Percentiles rank a stretch among this genome's conserved stretches.
These are phyloP conservation scores for Pezizomycotina sp. DNA, from an alignment of 2,329 filamentous ascomycete species.

Conservation along the genomic window DNA sequence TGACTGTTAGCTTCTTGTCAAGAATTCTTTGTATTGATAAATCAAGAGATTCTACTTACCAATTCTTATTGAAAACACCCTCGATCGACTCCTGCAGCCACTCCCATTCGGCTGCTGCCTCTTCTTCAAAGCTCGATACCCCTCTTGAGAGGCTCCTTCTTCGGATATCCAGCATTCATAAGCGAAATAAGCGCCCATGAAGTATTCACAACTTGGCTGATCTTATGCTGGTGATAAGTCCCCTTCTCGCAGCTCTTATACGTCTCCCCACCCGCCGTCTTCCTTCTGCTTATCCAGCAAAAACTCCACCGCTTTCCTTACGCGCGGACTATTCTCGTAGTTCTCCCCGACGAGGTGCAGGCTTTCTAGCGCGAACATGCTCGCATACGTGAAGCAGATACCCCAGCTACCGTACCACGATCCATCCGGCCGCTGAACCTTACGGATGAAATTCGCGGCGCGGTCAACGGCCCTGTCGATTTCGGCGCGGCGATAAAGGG, in stretches of 20 bases:
- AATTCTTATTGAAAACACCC: slow-evolving; percentile 96
- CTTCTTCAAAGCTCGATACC: slow-evolving; percentile 66
- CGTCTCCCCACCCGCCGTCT: slow-evolving; percentile 94
- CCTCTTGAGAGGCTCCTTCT: slow-evolving; percentile 52
- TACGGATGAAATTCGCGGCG: slow-evolving; percentile 69
- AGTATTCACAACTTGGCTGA: slow-evolving; percentile 70
- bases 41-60: slow-evolving; percentile 37
- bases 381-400: slow-evolving; percentile 94
- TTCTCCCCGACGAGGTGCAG: slow-evolving; percentile 66
- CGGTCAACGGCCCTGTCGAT: slow-evolving; percentile 55
- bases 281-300: slow-evolving; percentile 65
- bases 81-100: slow-evolving; percentile 94
- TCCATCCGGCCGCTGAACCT: slow-evolving; percentile 61
- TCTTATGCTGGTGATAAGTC: slow-evolving; percentile 24
- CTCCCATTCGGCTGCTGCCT: slow-evolving; percentile 74
- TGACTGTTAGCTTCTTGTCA: slow-evolving; percentile 19
- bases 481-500: slow-evolving; percentile 59
- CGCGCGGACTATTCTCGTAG: slow-evolving; percentile 54
- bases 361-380: slow-evolving; percentile 88
- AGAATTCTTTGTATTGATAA: not conserved
- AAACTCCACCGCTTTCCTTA: slow-evolving; percentile 67
- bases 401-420: slow-evolving; percentile 97
- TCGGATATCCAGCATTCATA: slow-evolving; percentile 66
- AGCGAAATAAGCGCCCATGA: slow-evolving; percentile 74
- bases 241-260: slow-evolving; percentile 44